Conservation (phyloP, 2,329 filamentous ascomycete genomes). For the Fusarium begoniae region DNA sequence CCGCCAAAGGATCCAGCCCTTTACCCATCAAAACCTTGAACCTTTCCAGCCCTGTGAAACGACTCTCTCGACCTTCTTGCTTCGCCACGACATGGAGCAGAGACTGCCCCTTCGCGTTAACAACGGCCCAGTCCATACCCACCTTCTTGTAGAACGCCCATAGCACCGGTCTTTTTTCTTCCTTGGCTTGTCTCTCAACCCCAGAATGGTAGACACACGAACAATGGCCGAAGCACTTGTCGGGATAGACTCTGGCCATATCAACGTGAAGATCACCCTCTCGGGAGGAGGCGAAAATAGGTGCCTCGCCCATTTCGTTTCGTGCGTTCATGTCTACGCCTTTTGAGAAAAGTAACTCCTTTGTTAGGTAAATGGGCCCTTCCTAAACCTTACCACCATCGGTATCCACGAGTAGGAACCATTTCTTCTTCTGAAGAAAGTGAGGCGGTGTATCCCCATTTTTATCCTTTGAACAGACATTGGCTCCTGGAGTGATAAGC, state of each 20-base stretch:
- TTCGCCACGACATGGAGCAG: not conserved
- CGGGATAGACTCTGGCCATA: not conserved
- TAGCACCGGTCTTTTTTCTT: not conserved
- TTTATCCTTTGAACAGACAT: too few species aligned
- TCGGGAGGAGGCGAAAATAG: not conserved
- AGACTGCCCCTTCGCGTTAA: not conserved
- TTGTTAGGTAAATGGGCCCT: not conserved
- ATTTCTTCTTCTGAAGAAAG: not conserved
- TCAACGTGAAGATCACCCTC: not conserved
- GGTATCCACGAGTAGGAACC: not conserved
- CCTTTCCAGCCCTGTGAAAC: not conserved
- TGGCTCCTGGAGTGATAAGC: not conserved
- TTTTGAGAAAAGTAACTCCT: not conserved
- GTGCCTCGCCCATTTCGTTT: not conserved
- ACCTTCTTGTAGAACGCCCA: not conserved
- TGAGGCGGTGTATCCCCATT: not conserved
- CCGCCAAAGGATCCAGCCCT: not conserved
- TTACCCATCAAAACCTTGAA: not conserved
- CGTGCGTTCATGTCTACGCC: not conserved
- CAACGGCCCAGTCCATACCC: not conserved
- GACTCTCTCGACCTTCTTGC: rapidly evolving
- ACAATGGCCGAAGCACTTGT: not conserved
- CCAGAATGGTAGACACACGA: rapidly evolving
- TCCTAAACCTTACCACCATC: not conserved
- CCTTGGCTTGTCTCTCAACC: not conserved